A percentile compares a stretch with the other conserved stretches of the same genome.
phyloP scores from a whole-genome alignment of 345 rosid genomes.

The Hypericum androsaemum region DNA sequence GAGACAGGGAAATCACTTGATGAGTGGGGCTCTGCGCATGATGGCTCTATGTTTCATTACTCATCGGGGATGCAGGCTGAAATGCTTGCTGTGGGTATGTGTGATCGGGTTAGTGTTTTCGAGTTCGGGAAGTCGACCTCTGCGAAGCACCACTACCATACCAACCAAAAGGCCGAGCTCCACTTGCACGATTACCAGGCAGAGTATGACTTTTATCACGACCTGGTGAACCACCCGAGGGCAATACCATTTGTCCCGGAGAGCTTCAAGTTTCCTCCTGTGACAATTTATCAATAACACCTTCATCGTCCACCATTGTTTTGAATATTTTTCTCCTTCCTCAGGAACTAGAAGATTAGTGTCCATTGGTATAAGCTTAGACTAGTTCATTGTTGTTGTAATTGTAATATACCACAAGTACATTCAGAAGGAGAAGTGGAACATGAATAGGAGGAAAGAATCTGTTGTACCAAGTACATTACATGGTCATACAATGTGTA shows the following conservation, averaged over 20 bases:
- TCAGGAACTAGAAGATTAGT: too few relatives aligned
- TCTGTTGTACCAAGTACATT: too few relatives aligned
- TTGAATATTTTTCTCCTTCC: too few relatives aligned
- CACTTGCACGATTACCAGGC: slow-evolving; percentile 76
- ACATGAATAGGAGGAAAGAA: too few relatives aligned
- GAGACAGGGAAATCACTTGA: slow-evolving; percentile 36
- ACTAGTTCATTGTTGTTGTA: too few relatives aligned
- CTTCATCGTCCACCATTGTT: too few relatives aligned
- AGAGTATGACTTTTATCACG: slow-evolving; percentile 59
- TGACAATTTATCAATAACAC: slow-evolving; percentile 46
- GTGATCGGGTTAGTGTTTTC: slow-evolving; percentile 68
- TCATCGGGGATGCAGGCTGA: slow-evolving; percentile 92
- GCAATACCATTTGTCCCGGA: slow-evolving; percentile 64
- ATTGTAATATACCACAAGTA: too few relatives aligned
- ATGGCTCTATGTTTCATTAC: slow-evolving; percentile 76
- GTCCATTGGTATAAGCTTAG: too few relatives aligned
- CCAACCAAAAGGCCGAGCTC: slow-evolving; percentile 81
- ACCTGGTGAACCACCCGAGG: slow-evolving; percentile 41
- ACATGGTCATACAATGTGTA: too few relatives aligned
- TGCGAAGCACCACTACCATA: slow-evolving; percentile 80
- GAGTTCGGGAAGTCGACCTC: slow-evolving; percentile 69
- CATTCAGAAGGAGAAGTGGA: too few relatives aligned
- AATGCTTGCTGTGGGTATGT: slow-evolving; percentile 66
- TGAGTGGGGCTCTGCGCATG: slow-evolving; percentile 60
- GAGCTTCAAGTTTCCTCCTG: slow-evolving; percentile 55